A percentile compares a stretch with the other conserved stretches of the same genome.
These are phyloP conservation scores for Medicago ruthenica DNA, from an alignment of 306 rosid species.

Conservation along the genomic window DNA sequence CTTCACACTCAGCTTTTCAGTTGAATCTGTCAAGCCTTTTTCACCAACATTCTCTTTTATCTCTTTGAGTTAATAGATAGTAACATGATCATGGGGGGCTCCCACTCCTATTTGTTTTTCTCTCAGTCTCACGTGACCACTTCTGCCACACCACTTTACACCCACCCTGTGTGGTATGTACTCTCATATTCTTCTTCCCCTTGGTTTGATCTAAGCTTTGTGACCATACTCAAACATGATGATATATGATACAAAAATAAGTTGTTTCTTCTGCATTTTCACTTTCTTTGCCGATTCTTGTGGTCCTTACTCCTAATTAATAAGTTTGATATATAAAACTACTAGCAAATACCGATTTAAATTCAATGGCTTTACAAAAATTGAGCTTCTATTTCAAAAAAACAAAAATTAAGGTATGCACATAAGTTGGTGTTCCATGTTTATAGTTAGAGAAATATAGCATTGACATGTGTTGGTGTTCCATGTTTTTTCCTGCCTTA, in stretches of 20 bases:
- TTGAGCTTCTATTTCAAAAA: no score
- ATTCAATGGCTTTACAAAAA: slow-evolving; percentile 12
- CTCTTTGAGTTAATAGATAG: not conserved
- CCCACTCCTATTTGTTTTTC: slow-evolving; percentile 5
- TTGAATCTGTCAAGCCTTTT: slow-evolving; percentile 45
- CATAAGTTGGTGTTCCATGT: not conserved
- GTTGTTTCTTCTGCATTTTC: slow-evolving; percentile 22
- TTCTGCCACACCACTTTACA: slow-evolving; percentile 11
- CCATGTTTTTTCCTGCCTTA: slow-evolving; percentile 6
- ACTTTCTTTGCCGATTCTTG: no score
- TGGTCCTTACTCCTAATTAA: no score
- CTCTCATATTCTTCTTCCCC: slow-evolving; percentile 31
- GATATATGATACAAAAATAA: not conserved
- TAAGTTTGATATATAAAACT: no score
- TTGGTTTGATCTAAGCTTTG: slow-evolving; percentile 5
- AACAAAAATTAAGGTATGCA: not conserved
- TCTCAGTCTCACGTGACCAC: slow-evolving; percentile 38
- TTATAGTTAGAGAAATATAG: slow-evolving; percentile 5
- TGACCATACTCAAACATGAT: slow-evolving; percentile 21
- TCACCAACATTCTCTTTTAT: slow-evolving; percentile 58
- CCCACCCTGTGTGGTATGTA: not conserved
- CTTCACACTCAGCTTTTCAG: slow-evolving; percentile 38
- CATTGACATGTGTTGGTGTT: not conserved
- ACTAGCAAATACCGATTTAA: no score
- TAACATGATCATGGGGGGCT: slow-evolving; percentile 19